Evolutionary conservation across 805 yeast genomes (phyloP), one percentile per base, ranked within the genome.

Genomic region (Metschnikowia shivogae): DNA sequence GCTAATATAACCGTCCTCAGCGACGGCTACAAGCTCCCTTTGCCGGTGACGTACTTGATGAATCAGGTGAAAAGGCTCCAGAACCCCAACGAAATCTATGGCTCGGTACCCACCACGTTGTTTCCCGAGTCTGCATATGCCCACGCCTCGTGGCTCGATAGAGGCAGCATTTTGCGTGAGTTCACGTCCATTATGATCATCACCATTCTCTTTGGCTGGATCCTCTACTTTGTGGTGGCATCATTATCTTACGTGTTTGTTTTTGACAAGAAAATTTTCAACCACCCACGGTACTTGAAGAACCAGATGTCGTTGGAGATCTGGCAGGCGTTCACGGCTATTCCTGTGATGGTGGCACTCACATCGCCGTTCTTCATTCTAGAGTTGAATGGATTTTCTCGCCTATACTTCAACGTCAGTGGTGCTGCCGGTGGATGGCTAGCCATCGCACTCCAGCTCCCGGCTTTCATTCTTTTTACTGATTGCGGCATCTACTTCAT

Each of bases 261-360:
- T 20, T 93, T 88, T 62, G 97, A 93, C 67, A 85, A 83, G 61
- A 82, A 82, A 44, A 87, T 89, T 47, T 89, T 92, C 77, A 88
- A 92, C 68, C 99, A 93, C 65, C 99, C 99, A 48, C 79, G 96
- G 64, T 92, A 87, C 66, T 76, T 93, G 67, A 93, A 93, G 64
- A 92, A 93, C 69, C 99, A 93, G 71, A 81, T 93, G 79, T 68
- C 78, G 5, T 70, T 88, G 61, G 99, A 93, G 64, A 86, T 92
- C 51, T 68, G 76, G 51, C 84, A 82, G 61, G 96, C 97, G 0
- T 52, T 79, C 48, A 67, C 84, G 14, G 84, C 97, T 12, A 89
- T 93, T 54, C 99, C 99, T 27, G 62, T 73, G 14, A 93, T 93
- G 99, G 93, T 93, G 17, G 43, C 77, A 27, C 73, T 87, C 54